These are phyloP conservation scores for Clonostachys solani DNA, from an alignment of 2,329 filamentous ascomycete genomes.

Conservation along the genomic window DNA sequence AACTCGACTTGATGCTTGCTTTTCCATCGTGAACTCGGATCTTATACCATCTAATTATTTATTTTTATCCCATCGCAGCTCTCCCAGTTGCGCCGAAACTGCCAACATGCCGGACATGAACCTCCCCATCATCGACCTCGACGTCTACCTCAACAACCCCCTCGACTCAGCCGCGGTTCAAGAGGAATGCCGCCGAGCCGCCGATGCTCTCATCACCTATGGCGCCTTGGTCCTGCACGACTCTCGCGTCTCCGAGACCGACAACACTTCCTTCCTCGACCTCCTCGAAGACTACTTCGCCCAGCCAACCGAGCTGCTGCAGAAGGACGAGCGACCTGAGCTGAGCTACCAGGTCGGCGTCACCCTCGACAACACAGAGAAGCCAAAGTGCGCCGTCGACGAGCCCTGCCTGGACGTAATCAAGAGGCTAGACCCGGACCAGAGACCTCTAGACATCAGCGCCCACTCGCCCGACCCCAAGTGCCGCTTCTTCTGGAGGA, in stretches of 20 bases:
- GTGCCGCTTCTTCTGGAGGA: conserved; percentile 60
- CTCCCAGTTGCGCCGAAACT: no score
- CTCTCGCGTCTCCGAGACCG: conserved; percentile 48
- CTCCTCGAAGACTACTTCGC: conserved; percentile 63
- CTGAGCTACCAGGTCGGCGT: conserved; percentile 58
- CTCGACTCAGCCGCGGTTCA: conserved; percentile 35
- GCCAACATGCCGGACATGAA: conserved; percentile 35
- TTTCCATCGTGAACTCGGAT: no score
- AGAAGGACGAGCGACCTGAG: conserved; percentile 50
- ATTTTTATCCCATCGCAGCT: no score
- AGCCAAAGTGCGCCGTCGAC: conserved; percentile 59
- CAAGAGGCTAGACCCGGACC: conserved; percentile 43
- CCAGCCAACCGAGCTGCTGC: conserved; percentile 42
- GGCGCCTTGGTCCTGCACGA: conserved; percentile 58
- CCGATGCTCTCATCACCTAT: conserved; percentile 53
- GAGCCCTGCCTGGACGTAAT: conserved; percentile 57
- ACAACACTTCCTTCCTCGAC: conserved; percentile 55
- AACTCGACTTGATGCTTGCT: no score
- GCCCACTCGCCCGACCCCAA: conserved; percentile 55
- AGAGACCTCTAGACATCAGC: conserved; percentile 54
- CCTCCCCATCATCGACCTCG: conserved; percentile 55
- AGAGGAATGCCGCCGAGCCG: conserved; percentile 49
- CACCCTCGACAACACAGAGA: conserved; percentile 59
- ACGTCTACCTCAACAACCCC: conserved; percentile 45
- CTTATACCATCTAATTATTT: no score